Evolutionary conservation across 2,329 filamentous ascomycete genomes (phyloP).

Genomic region (Thelonectria olida): DNA sequence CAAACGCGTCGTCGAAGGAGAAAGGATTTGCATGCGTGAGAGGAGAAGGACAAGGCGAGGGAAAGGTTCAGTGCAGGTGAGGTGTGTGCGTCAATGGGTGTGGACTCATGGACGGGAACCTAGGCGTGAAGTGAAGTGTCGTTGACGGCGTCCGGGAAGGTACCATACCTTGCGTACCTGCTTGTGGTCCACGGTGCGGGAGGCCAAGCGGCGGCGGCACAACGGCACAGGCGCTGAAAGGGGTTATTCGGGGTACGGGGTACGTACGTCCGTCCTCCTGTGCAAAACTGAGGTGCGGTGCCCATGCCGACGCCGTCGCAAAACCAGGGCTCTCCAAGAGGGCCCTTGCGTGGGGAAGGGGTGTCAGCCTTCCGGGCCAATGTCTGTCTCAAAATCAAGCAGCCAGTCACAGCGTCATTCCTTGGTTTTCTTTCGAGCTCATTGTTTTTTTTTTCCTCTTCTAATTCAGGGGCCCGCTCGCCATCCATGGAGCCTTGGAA

Average conservation of each 20-base stretch:
- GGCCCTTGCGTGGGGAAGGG: constrained; percentile 35
- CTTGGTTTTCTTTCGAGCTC: background rate
- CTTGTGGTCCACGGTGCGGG: background rate
- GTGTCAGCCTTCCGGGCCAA: constrained; percentile 22
- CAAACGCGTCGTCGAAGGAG: constrained; percentile 32
- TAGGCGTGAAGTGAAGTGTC: background rate
- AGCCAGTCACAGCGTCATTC: constrained; percentile 12
- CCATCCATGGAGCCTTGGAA: no score
- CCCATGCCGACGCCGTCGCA: constrained; percentile 7
- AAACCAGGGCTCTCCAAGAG: constrained; percentile 21
- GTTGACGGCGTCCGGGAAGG: background rate
- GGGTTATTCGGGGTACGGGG: constrained; percentile 7
- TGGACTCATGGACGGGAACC: background rate
- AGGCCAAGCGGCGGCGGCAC: background rate
- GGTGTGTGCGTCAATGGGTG: background rate
- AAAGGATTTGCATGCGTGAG: constrained; percentile 26
- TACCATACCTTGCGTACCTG: background rate
- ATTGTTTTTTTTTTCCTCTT: background rate
- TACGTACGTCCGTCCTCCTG: no score
- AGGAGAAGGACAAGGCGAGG: constrained; percentile 12
- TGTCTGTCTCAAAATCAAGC: background rate
- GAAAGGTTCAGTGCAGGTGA: background rate
- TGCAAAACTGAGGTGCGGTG: no score
- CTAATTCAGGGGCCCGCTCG: constrained; percentile 17
- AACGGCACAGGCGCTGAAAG: constrained; percentile 1